These are phyloP conservation scores for Colletotrichum orbiculare DNA, from an alignment of 2,329 filamentous ascomycete species.

Conservation along the genomic window DNA sequence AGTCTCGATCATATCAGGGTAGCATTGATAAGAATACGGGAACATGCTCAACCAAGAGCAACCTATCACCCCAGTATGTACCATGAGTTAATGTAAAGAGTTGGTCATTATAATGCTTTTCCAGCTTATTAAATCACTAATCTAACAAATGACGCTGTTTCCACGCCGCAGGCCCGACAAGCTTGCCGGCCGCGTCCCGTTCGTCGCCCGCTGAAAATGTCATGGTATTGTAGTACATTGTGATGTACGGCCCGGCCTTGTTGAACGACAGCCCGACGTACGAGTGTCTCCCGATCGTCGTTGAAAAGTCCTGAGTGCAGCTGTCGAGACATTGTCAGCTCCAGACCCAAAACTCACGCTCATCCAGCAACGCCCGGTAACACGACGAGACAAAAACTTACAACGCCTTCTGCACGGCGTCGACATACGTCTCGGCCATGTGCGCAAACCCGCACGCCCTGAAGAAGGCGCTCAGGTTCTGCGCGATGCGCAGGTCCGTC, in stretches of 20 bases:
- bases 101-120: not conserved
- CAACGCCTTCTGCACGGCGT: conserved; percentile 26
- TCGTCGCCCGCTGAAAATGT: conserved; percentile 23
- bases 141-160: conserved; percentile 30
- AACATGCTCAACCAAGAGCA: no score
- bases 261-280: conserved; percentile 27
- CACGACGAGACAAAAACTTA: not conserved
- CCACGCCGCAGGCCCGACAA: conserved; percentile 29
- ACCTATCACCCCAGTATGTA: no score
- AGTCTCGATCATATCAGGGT: no score
- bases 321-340: not conserved
- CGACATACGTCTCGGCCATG: conserved; percentile 25
- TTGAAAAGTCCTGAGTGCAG: conserved; percentile 25
- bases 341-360: not conserved
- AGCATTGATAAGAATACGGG: no score
- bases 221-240: conserved; percentile 32
- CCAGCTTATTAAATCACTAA: not conserved
- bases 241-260: conserved; percentile 24
- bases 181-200: conserved; percentile 12
- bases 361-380: no score
- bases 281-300: conserved; percentile 28
- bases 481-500: conserved; percentile 30
- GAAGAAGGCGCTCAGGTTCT: conserved; percentile 25
- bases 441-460: conserved; percentile 15
- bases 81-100: no score